phyloP scores from a whole-genome alignment of 2,329 filamentous ascomycete species.

The Cercospora zeina region DNA sequence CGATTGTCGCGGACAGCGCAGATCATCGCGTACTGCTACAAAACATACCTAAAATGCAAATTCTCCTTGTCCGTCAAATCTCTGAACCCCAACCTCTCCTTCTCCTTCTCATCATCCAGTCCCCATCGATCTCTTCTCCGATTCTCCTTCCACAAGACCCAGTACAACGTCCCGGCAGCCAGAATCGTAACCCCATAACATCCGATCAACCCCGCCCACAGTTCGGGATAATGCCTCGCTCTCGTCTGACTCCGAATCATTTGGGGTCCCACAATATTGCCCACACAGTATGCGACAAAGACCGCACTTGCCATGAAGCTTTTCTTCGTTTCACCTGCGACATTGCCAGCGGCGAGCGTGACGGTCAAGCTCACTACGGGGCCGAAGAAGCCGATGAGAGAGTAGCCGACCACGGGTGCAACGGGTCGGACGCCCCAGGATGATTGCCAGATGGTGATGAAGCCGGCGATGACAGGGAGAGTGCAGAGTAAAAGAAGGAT shows the following conservation, averaged over 20 bases:
- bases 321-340: slow-evolving; percentile 40
- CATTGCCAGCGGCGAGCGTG: slow-evolving; percentile 36
- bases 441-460: slow-evolving; percentile 7
- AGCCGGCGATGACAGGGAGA: slow-evolving; percentile 33
- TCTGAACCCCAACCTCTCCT: slow-evolving; percentile 17
- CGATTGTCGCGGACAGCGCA: too few species aligned
- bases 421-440: neutral
- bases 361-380: slow-evolving; percentile 26
- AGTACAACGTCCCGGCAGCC: slow-evolving; percentile 20
- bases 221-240: slow-evolving; percentile 18
- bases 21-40: neutral
- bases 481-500: slow-evolving; percentile 40
- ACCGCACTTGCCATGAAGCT: slow-evolving; percentile 36
- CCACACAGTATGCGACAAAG: slow-evolving; percentile 27
- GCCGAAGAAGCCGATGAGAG: slow-evolving; percentile 10
- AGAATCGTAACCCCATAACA: slow-evolving; percentile 23
- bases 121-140: slow-evolving; percentile 11
- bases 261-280: slow-evolving; percentile 29
- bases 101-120: slow-evolving; percentile 12
- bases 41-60: slow-evolving; percentile 22
- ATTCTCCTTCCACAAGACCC: slow-evolving; percentile 24
- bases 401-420: slow-evolving; percentile 5
- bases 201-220: slow-evolving; percentile 23
- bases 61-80: slow-evolving; percentile 24
- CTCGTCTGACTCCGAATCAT: slow-evolving; percentile 20